Percentiles rank a stretch among this genome's conserved stretches.
phyloP scores from a whole-genome alignment of 371 early-diverging fungal genomes.

The Circinella minor region DNA sequence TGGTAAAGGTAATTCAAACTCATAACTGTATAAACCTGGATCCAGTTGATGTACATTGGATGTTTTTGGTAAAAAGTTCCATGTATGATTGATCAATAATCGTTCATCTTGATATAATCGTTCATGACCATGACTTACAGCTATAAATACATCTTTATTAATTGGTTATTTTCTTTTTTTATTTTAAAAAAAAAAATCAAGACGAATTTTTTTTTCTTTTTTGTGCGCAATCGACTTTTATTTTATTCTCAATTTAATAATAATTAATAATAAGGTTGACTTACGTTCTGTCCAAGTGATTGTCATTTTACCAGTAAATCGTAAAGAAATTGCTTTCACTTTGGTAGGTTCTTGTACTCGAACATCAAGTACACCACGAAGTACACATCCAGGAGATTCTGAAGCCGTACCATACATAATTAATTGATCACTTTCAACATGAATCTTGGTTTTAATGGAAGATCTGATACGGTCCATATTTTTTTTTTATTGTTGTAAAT shows the following conservation, averaged over 20 bases:
- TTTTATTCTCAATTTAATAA: too few species aligned
- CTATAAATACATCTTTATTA: slow-evolving; percentile 16
- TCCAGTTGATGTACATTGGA: slow-evolving; percentile 27
- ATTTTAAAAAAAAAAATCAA: too few species aligned
- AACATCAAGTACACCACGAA: slow-evolving; percentile 42
- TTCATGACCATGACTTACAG: slow-evolving; percentile 37
- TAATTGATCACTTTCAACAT: slow-evolving; percentile 43
- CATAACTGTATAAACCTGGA: slow-evolving; percentile 39
- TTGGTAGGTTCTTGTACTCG: slow-evolving; percentile 37
- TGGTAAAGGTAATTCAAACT: slow-evolving; percentile 44
- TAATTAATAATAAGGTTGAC: neutral
- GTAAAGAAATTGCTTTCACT: slow-evolving; percentile 36
- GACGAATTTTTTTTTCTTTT: too few species aligned
- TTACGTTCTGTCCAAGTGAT: slow-evolving; percentile 49
- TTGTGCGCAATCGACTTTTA: neutral
- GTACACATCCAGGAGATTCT: slow-evolving; percentile 51
- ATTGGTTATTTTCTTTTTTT: neutral
- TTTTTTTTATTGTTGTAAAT: neutral
- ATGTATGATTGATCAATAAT: slow-evolving; percentile 34
- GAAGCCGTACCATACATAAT: slow-evolving; percentile 42
- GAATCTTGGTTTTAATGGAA: slow-evolving; percentile 27
- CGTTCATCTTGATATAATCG: slow-evolving; percentile 39
- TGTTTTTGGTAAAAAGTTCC: slow-evolving; percentile 38
- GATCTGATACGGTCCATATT: slow-evolving; percentile 21
- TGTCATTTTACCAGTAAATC: slow-evolving; percentile 39